Evolutionary conservation across 2,329 filamentous ascomycete genomes (phyloP), one percentile per base, ranked within the genome.

Genomic region (Drechslerella stenobrocha): DNA sequence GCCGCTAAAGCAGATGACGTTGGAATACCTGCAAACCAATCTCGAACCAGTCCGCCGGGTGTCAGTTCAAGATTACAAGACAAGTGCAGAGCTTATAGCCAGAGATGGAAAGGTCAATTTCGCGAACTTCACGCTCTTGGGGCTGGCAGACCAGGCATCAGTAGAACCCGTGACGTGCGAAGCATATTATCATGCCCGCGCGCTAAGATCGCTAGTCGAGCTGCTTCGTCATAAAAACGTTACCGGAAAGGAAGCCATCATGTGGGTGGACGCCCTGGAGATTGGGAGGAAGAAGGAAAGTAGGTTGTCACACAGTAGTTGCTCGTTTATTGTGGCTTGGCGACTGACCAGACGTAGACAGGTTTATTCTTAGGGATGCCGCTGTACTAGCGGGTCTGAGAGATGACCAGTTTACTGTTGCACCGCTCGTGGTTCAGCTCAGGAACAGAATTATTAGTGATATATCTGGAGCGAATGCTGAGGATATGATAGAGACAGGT

Each of bases 371-470:
- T 20, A 50, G 63, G 26, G 63, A 67, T 26, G 32, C 32, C n/a
- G 63, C 63, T 11, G 55, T 67, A n/a, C 26, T 67, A 30, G 44
- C 50, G 7, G 63, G 63, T 1, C 42, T 67, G n/a, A 18, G 63
- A n/a, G 55, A 67, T 30, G 63, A 67, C 23, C 40, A n/a, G 22
- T 52, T 67, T 34, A 67, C 63, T 2, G 51, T 51, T 24, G 18
- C 45, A 5, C 63, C 63, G 9, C 11, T 60, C 4, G 22, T 60
- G 2, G 35, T 56, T 42, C 63, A 67, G 45, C 55, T 67, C 7
- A 50, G 63, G 15, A 67, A 67, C 15, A 67, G 63, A 26, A 34
- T 67, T 20, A 52, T 67, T 44, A 67, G 63, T 13, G 63, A 67
- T 52, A 47, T 67, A 23, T 67, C 63, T 32, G 63, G 63, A 9